Evolutionary conservation across 345 rosid genomes (phyloP), one percentile per base, ranked within the genome.

Genomic region (Citrus australasica): DNA sequence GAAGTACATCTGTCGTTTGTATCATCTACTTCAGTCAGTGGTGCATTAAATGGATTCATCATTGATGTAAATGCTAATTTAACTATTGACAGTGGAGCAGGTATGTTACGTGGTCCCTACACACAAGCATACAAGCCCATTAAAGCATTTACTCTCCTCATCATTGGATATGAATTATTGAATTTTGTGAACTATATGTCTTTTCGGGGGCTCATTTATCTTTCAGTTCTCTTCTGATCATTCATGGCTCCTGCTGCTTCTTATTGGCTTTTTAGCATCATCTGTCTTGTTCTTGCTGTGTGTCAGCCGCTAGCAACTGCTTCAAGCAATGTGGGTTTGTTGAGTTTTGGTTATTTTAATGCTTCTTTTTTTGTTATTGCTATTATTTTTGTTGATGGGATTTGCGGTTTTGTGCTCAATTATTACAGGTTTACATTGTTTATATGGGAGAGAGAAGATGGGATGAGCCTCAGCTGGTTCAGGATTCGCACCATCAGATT

Each of bases 381-480:
- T 4, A 63, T 11, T 22, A 46, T 22, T 61, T 70, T 78, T 56
- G 42, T 65, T 71, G 5, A 30, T 16, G 67, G 70, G 35, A 22
- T 38, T 76, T 9, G 19, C 17, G 48, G 25, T 37, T 77, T 42
- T 30, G 21, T 24, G 62, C 27, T 59, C 21, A 67, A 9, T 75
- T 10, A 62, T 73, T 65, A 25, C 82, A 89, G 93, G 89, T 79
- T 69, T 83, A 89, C 79, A 86, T 89, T 68, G 91, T 88, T 40
- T 88, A 88, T 62, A 81, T 85, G 89, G 92, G 92, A 42, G 86
- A 82, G 11, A 82, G 55, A 62, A 69, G 35, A 40, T 63, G 79
- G 61, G 82, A 79, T 55, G 80, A 86, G 48, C 76, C 85, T 25
- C 80, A 81, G 55, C 83, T 82, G 53, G 82, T 83, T 63, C 87